A percentile compares a stretch with the other conserved stretches of the same genome.
Conservation (phyloP, 2,329 filamentous ascomycete species). For the Exophiala spinifera region DNA sequence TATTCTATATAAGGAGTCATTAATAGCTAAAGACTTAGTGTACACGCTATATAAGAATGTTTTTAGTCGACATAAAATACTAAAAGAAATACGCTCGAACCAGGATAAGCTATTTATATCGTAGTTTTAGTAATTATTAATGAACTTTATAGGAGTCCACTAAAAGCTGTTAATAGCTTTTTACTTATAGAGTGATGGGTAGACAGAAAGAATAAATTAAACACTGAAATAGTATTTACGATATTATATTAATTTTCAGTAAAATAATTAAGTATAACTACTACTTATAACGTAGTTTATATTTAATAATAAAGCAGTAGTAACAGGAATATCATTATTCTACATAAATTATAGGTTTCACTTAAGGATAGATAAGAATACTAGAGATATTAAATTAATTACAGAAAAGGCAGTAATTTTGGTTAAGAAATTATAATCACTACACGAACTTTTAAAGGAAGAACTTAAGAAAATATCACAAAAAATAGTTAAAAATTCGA, state of each 20-base stretch:
- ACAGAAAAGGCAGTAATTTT: constrained; percentile 3
- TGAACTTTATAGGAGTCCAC: background rate
- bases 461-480: constrained; percentile 8
- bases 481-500: constrained; percentile 2
- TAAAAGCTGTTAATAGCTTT: constrained; percentile 14
- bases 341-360: constrained; percentile 16
- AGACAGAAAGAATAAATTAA: constrained; percentile 23
- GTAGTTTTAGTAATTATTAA: background rate
- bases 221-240: constrained; percentile 20
- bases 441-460: constrained; percentile 6
- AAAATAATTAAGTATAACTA: constrained; percentile 15
- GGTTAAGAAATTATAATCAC: background rate
- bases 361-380: constrained; percentile 3
- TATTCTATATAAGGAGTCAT: background rate
- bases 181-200: constrained; percentile 14
- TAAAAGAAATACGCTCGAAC: background rate
- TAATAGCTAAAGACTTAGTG: background rate
- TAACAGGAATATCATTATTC: constrained; percentile 9
- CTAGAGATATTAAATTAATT: background rate
- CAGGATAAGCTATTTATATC: background rate
- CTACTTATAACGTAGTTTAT: constrained; percentile 3
- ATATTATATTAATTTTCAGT: constrained; percentile 20
- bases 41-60: background rate
- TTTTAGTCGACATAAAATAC: background rate
- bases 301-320: constrained; percentile 1